Conservation (phyloP, 2,329 filamentous ascomycete species). For the Epichloe uncinata region DNA sequence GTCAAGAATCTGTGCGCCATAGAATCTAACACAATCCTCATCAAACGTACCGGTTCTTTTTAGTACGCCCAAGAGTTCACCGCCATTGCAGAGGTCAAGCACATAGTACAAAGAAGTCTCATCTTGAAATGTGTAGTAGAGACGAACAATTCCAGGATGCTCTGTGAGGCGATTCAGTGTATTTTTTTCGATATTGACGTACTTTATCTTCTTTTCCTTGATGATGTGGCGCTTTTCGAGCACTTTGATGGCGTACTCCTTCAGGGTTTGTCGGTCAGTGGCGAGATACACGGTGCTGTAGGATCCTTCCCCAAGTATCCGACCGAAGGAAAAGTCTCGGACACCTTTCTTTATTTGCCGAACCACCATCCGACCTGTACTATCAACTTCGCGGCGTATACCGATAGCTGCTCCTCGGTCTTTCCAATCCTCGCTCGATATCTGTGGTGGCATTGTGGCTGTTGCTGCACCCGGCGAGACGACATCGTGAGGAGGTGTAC, state of each 20-base stretch:
- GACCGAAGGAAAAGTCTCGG: constrained; percentile 88
- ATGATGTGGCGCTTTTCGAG: constrained; percentile 98
- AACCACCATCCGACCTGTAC: constrained; percentile 67
- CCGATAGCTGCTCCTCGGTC: constrained; percentile 84
- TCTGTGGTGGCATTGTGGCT: neutral
- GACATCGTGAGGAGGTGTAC: constrained; percentile 9
- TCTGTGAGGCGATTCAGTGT: constrained; percentile 92
- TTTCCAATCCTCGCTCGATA: constrained; percentile 80
- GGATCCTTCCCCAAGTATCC: constrained; percentile 84
- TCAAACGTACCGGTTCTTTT: constrained; percentile 95
- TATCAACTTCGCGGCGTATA: constrained; percentile 70
- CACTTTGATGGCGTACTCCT: constrained; percentile 97
- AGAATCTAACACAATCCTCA: constrained; percentile 86
- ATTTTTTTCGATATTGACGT: constrained; percentile 97
- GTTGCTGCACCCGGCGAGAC: constrained; percentile 23
- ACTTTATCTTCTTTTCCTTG: constrained; percentile 99
- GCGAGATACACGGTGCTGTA: constrained; percentile 94
- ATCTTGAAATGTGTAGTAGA: constrained; percentile 98
- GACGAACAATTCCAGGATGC: constrained; percentile 86
- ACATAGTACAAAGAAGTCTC: constrained; percentile 95
- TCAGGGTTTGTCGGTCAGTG: constrained; percentile 83
- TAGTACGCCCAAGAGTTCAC: constrained; percentile 80
- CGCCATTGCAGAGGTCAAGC: constrained; percentile 80
- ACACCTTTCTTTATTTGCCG: constrained; percentile 92
- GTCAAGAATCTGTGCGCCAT: constrained; percentile 90